A percentile compares a stretch with the other conserved stretches of the same genome.
Evolutionary conservation across 202 grass and related monocot genomes (phyloP).

Genomic region (Schoenoplectus triqueter): DNA sequence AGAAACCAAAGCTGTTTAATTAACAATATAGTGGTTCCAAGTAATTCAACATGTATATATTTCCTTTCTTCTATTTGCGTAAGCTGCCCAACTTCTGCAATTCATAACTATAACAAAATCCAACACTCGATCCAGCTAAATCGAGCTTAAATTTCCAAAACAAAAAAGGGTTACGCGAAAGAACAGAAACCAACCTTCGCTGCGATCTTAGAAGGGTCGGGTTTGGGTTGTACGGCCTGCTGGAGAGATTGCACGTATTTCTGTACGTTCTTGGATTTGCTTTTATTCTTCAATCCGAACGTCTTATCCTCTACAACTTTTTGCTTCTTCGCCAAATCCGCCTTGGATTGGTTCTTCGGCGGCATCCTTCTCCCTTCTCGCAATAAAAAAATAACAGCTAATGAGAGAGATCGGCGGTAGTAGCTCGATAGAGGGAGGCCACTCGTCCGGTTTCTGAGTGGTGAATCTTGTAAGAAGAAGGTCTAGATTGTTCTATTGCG

Average conservation of each 20-base stretch:
- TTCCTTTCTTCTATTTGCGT: too few relatives aligned
- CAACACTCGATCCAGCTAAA: background rate
- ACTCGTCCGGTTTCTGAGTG: constrained; percentile 47
- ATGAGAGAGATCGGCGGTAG: background rate
- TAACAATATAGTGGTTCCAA: background rate
- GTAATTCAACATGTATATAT: background rate
- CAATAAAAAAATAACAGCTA: constrained; percentile 1
- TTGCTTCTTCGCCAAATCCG: constrained; percentile 92
- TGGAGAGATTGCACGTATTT: constrained; percentile 89
- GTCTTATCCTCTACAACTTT: constrained; percentile 99
- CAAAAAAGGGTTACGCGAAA: background rate
- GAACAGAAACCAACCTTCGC: constrained; percentile 50
- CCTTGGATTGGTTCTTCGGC: constrained; percentile 78
- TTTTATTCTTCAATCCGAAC: constrained; percentile 99
- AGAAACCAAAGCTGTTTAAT: background rate
- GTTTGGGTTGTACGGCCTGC: constrained; percentile 78
- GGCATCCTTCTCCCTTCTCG: constrained; percentile 56
- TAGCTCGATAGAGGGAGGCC: too few relatives aligned
- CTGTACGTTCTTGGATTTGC: constrained; percentile 99
- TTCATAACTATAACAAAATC: background rate
- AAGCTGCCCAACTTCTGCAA: too few relatives aligned
- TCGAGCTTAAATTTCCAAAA: background rate
- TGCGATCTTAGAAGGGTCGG: constrained; percentile 66
- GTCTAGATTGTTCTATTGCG: constrained; percentile 35
- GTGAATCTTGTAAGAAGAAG: background rate